Evolutionary conservation across 805 yeast genomes (phyloP).

Genomic region (Cyberlindnera lachancei): DNA sequence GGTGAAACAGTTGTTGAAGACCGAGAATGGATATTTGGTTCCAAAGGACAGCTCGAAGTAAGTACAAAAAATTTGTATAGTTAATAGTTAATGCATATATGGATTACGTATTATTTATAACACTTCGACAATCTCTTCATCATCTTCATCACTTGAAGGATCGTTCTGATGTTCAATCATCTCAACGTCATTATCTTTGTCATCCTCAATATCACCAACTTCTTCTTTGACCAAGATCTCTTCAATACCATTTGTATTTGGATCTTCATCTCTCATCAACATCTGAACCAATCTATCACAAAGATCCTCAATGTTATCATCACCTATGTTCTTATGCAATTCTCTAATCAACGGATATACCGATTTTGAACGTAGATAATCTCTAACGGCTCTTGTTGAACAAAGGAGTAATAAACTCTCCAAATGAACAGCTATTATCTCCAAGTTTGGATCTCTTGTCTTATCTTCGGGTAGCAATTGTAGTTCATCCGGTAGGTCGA

Average conservation of each 20-base stretch:
- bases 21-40: constrained; percentile 29
- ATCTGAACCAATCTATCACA: constrained; percentile 84
- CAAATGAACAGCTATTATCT: constrained; percentile 62
- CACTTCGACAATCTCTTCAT: constrained; percentile 15
- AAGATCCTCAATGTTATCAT: constrained; percentile 50
- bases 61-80: neutral
- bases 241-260: constrained; percentile 36
- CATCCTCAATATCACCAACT: constrained; percentile 32
- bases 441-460: constrained; percentile 61
- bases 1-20: constrained; percentile 49
- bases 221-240: constrained; percentile 42
- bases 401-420: constrained; percentile 77
- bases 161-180: constrained; percentile 13
- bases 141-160: constrained; percentile 14
- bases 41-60: constrained; percentile 13
- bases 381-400: constrained; percentile 69
- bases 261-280: constrained; percentile 83
- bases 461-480: constrained; percentile 74
- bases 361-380: constrained; percentile 66
- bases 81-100: neutral
- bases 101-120: constrained; percentile 2
- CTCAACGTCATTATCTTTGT: constrained; percentile 27
- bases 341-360: constrained; percentile 86
- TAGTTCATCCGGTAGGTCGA: constrained; percentile 81
- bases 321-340: constrained; percentile 53